Conservation (phyloP, 768 basidiomycete genomes). For the Lentinula boryana region DNA sequence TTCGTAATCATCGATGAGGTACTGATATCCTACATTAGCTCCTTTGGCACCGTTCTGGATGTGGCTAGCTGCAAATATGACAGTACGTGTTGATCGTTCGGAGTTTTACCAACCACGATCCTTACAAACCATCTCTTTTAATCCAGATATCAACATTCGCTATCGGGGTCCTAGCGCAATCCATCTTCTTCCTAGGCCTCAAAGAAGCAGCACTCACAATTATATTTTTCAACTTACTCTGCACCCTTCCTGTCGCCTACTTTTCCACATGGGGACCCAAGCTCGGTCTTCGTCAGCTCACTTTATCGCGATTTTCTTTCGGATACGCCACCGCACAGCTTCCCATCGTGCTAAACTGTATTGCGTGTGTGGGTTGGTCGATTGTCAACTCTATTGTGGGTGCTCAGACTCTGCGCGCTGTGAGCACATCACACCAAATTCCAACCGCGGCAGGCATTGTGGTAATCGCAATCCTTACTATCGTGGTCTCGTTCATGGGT, state of each 20-base stretch:
- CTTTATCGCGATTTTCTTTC: constrained; percentile 25
- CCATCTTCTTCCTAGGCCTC: neutral
- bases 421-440: constrained; percentile 2
- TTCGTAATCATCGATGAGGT: neutral
- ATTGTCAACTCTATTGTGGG: constrained; percentile 60
- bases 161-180: neutral
- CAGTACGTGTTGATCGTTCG: neutral
- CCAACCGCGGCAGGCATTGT: constrained; percentile 1
- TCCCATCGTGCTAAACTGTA: neutral
- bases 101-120: neutral
- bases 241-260: neutral
- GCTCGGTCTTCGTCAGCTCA: constrained; percentile 59
- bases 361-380: constrained; percentile 47
- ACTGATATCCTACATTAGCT: neutral
- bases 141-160: constrained; percentile 1
- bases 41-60: constrained; percentile 6
- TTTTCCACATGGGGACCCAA: constrained; percentile 48
- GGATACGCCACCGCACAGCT: neutral
- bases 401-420: constrained; percentile 32
- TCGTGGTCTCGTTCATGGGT: constrained; percentile 2
- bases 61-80: constrained; percentile 5
- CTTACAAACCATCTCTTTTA: neutral
- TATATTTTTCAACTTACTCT: neutral
- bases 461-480: neutral
- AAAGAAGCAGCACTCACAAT: constrained; percentile 1